Base-by-base conservation (phyloP, 495 filamentous ascomycete genomes). In the Diplogelasinospora grovesii region DNA sequence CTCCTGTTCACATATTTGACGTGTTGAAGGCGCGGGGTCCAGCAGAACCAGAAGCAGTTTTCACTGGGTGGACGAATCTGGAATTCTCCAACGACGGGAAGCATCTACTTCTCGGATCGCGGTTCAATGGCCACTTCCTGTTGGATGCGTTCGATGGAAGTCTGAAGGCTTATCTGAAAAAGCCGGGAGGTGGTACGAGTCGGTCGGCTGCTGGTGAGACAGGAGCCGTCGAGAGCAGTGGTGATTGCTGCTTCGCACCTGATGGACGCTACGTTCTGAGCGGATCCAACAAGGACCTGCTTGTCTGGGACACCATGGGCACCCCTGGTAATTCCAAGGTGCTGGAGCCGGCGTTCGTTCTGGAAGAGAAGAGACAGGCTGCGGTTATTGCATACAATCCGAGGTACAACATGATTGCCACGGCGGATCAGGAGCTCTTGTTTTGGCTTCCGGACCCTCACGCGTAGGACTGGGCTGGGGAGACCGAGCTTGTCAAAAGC, bases 1-100 rank as follows among this genome's bases (percentile, higher is more conserved):
- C 78, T 3, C 93, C 93, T 0, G 93, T 99, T 50, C 71, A 81
- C 8, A 85, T 77, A 22, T 93, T 97, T 53, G 89, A 96, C 50
- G 66, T 93, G 16, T 57, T 78, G 0, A 70, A 74, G 24, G 52
- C 53, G 0, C 52, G 63, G 10, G 46, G 40, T 3, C 48, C 47
- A 2, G 56, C 64, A 11, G 64, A 70, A 13, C 13, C 55, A 2
- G 47, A 57, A 2, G 34, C 52, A 7, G 41, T 49, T 3, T 79
- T 64, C 63, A 79, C 63, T 50, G 73, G 61, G 13, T 97, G 90
- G 89, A 92, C 82, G 3, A 83, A 81, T 34, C 68, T 98, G 16
- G 86, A 94, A 45, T 97, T 98, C 57, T 85, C 84, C 36, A 97
- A 97, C 55, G 90, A 98, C 56, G 92, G 92, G 0, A 93, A 94